Conservation (phyloP, 805 yeast species). For the Metschnikowia colocasiae region DNA sequence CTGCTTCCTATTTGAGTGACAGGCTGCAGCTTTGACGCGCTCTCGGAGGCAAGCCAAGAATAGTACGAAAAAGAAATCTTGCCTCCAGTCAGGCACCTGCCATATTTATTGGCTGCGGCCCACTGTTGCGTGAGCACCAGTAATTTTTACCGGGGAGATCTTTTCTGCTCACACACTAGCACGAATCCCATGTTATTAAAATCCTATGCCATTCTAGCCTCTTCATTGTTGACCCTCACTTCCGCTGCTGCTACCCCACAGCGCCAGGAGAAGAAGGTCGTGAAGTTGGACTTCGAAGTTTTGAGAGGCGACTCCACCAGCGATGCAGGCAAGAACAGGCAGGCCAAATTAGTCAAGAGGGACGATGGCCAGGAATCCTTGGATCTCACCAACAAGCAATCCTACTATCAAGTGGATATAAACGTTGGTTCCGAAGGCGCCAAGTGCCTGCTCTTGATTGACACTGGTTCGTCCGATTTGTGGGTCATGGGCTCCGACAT, state of each 20-base stretch:
- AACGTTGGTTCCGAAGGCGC: conserved; percentile 15
- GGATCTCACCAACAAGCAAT: conserved; percentile 8
- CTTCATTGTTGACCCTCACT: conserved; percentile 6
- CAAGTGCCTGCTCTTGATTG: conserved; percentile 33
- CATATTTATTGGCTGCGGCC: not conserved
- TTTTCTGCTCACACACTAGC: not conserved
- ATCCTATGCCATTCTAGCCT: not conserved
- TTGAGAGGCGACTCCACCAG: conserved; percentile 9
- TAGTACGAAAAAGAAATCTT: not conserved
- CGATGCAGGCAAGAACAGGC: conserved; percentile 5
- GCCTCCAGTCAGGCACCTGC: not conserved
- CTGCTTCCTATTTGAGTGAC: not conserved
- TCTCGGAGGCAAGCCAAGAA: not conserved
- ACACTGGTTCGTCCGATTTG: conserved; percentile 44
- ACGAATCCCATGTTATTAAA: not conserved
- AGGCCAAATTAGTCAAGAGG: conserved; percentile 7
- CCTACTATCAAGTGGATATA: conserved; percentile 13
- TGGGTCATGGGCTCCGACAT: conserved; percentile 34
- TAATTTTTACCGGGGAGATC: not conserved
- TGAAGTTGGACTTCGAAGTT: conserved; percentile 14
- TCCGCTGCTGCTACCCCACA: conserved; percentile 10
- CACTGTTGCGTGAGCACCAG: not conserved
- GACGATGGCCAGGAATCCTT: conserved; percentile 7
- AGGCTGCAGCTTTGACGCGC: not conserved
- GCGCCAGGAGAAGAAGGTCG: not conserved